phyloP scores from a whole-genome alignment of 1,139 yeast species.

The Candida sanyaensis region DNA sequence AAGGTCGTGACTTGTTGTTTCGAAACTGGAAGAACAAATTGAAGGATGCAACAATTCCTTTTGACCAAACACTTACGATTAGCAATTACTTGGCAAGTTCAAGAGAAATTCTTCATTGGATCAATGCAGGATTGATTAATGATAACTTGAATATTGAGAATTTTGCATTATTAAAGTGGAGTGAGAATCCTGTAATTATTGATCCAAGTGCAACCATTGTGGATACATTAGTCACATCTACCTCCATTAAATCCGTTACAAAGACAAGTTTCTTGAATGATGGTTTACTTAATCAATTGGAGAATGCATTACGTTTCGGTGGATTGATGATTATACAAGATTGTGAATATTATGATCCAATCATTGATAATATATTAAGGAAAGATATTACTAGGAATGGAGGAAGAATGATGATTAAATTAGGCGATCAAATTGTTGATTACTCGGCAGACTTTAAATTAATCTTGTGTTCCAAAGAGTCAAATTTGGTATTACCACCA shows the following conservation, averaged over 20 bases:
- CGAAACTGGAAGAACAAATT: slow-evolving; percentile 46
- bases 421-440: slow-evolving; percentile 70
- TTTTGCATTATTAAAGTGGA: slow-evolving; percentile 51
- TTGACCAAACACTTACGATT: slow-evolving; percentile 36
- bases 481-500: slow-evolving; percentile 47
- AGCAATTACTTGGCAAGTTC: slow-evolving; percentile 39
- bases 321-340: slow-evolving; percentile 71
- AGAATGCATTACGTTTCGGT: slow-evolving; percentile 84
- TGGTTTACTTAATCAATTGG: slow-evolving; percentile 69
- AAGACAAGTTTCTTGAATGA: slow-evolving; percentile 73
- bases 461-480: slow-evolving; percentile 62
- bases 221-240: slow-evolving; percentile 36
- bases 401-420: slow-evolving; percentile 61
- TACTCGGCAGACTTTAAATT: slow-evolving; percentile 64
- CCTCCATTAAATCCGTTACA: slow-evolving; percentile 40
- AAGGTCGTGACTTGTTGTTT: slow-evolving; percentile 40
- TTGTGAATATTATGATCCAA: slow-evolving; percentile 79
- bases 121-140: slow-evolving; percentile 49
- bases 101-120: slow-evolving; percentile 52
- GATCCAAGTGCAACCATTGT: slow-evolving; percentile 67
- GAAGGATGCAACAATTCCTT: slow-evolving; percentile 36
- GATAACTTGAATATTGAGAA: slow-evolving; percentile 74
- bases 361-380: slow-evolving; percentile 61
- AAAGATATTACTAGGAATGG: slow-evolving; percentile 67
- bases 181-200: slow-evolving; percentile 54